Evolutionary conservation across 2,329 filamentous ascomycete species (phyloP), one percentile per base, ranked within the genome.

Genomic region (Aspergillus sp.): DNA sequence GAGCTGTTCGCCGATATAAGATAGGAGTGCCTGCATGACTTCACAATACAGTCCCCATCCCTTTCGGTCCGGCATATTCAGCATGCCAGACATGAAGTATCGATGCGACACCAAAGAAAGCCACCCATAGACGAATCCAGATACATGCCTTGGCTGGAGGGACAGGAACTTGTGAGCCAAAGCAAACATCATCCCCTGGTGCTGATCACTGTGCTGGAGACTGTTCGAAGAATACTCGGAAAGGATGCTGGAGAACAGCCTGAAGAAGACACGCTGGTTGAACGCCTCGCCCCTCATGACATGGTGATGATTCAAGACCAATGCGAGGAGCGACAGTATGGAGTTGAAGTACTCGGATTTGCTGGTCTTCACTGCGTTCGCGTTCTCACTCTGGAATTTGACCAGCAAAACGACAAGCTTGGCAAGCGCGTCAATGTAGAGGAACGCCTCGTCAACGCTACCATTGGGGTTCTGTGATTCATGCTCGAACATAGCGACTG

Each of bases 191-290:
- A 93, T 75, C 17, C 80, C 75, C 41, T 75, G 74, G 45, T 85
- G 80, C 13, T 72, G 60, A 34, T 78, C 68, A 28, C 69, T 56
- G 20, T 80, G 53, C 35, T 79, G 70, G 39, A 78, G 69, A 8
- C 71, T 71, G 29, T 74, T 65, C 29, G 66, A 53, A 16, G 75
- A 69, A 35, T 89, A 72, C 46, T 91, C 81, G 56, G 82, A 84
- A 4, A 98, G 70, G 29, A 95, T 71, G 49, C 82, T 74, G 0
- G 86, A 89, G 53, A 95, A 82, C 26, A 98, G 71, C 28, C 89
- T 79, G 72, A 88, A 91, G 68, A 95, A 96, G 17, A 93, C 79
- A 40, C 85, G 80, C 52, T 89, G 82, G 49, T 86, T 89, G 66
- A 93, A 88, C 24, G 71, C 73, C 33, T 94, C 86, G 3, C 78